Evolutionary conservation across 345 rosid species (phyloP).

Genomic region (Eucalyptus melliodora): DNA sequence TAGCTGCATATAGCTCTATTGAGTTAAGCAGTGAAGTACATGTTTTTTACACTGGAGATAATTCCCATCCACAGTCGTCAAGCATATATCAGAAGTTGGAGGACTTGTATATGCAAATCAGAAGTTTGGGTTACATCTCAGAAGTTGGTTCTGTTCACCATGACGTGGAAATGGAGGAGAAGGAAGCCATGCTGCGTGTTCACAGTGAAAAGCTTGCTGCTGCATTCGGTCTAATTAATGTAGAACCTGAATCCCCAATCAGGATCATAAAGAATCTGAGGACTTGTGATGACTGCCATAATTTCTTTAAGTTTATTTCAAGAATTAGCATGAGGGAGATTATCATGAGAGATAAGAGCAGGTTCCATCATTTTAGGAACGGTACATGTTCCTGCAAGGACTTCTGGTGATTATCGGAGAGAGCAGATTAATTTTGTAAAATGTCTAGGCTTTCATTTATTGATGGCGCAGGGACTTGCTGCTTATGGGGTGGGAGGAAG

Average conservation of each 20-base stretch:
- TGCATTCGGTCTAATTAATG: conserved; percentile 31
- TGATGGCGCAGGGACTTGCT: background rate
- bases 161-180: conserved; percentile 56
- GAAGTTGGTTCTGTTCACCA: conserved; percentile 39
- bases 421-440: background rate
- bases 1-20: conserved; percentile 40
- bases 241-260: conserved; percentile 13
- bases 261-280: conserved; percentile 51
- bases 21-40: conserved; percentile 31
- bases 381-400: conserved; percentile 58
- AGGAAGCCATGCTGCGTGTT: conserved; percentile 29
- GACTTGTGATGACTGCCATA: conserved; percentile 68
- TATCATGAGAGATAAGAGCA: conserved; percentile 55
- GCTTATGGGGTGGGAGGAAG: background rate
- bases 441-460: background rate
- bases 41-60: conserved; percentile 47
- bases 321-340: conserved; percentile 32
- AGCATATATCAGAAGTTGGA: conserved; percentile 28
- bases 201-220: conserved; percentile 69
- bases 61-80: conserved; percentile 31
- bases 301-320: conserved; percentile 44
- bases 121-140: conserved; percentile 37
- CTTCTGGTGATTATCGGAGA: conserved; percentile 27
- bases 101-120: conserved; percentile 23
- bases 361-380: conserved; percentile 52